Conservation (phyloP, 352 stramenopile species). For the Globisporangium abappressorium region DNA sequence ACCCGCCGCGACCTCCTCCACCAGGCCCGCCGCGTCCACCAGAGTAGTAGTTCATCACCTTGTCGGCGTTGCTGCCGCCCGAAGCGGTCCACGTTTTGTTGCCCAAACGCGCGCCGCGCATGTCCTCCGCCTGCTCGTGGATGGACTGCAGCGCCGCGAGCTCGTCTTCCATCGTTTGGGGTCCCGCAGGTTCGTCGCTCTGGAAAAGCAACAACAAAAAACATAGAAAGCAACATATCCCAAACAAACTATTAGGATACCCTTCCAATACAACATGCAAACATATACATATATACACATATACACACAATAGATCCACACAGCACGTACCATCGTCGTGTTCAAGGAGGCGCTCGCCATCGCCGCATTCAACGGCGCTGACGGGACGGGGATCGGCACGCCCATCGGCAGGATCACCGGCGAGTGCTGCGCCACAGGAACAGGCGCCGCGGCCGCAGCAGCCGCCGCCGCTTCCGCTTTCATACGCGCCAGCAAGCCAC, state of each 20-base stretch:
- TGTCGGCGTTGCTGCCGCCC: conserved; percentile 72
- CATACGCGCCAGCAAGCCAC: conserved; percentile 77
- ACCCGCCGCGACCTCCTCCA: conserved; percentile 27
- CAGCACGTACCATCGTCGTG: conserved; percentile 14
- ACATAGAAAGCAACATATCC: conserved; percentile 7
- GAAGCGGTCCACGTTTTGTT: conserved; percentile 86
- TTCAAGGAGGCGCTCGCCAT: conserved; percentile 13
- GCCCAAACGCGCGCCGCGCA: conserved; percentile 65
- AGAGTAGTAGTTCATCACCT: conserved; percentile 76
- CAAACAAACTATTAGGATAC: conserved; percentile 1
- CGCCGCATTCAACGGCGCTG: conserved; percentile 26
- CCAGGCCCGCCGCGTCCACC: conserved; percentile 33
- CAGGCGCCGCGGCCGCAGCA: conserved; percentile 44
- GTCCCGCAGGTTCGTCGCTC: conserved; percentile 26
- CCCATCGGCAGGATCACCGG: conserved; percentile 32
- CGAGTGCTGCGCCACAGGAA: conserved; percentile 34
- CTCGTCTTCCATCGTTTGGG: conserved; percentile 84
- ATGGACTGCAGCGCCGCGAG: conserved; percentile 80
- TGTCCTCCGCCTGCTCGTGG: conserved; percentile 81
- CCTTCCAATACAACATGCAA: conserved; percentile 11
- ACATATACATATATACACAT: conserved; percentile 17
- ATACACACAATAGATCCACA: conserved; percentile 2
- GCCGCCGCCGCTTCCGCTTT: conserved; percentile 76
- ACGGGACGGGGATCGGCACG: conserved; percentile 26
- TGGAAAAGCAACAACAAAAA: neutral